These are phyloP conservation scores for Dioscorea alata DNA, from an alignment of 106 monocot species.

Conservation along the genomic window DNA sequence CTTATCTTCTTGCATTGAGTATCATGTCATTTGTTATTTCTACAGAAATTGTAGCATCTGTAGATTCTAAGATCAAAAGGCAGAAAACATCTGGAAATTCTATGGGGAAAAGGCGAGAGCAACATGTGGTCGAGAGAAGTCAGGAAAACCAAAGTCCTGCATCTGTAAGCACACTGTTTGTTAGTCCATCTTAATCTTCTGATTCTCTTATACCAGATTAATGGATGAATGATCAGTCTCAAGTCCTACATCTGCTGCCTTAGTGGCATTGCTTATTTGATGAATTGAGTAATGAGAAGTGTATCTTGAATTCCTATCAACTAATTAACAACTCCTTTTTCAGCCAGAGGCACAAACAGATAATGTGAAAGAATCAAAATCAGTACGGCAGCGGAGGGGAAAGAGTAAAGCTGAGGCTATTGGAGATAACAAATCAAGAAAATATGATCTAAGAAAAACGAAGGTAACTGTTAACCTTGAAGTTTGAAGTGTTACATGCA, in stretches of 20 bases:
- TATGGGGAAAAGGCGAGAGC: conserved; percentile 12
- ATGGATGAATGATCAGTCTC: too few relatives aligned
- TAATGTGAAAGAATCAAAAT: too few relatives aligned
- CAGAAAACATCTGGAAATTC: conserved; percentile 10
- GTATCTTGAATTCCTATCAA: too few relatives aligned
- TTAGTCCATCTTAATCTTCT: neutral
- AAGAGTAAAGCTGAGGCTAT: too few relatives aligned
- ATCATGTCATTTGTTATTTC: neutral
- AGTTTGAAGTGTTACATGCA: too few relatives aligned
- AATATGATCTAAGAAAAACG: too few relatives aligned
- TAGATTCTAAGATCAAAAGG: conserved; percentile 9
- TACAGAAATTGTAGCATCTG: conserved; percentile 5
- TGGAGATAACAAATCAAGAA: too few relatives aligned
- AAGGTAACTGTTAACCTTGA: too few relatives aligned
- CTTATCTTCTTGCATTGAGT: neutral
- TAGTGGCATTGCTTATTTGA: neutral
- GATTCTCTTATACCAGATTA: neutral
- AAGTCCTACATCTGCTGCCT: neutral
- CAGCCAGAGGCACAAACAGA: too few relatives aligned
- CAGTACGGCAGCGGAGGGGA: too few relatives aligned
- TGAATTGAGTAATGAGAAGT: neutral
- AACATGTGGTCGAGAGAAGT: neutral
- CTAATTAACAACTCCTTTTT: too few relatives aligned
- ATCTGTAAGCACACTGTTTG: conserved; percentile 7
- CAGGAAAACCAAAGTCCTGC: neutral